phyloP scores from a whole-genome alignment of 2,329 filamentous ascomycete genomes.

The Pestalotiopsis sp. region DNA sequence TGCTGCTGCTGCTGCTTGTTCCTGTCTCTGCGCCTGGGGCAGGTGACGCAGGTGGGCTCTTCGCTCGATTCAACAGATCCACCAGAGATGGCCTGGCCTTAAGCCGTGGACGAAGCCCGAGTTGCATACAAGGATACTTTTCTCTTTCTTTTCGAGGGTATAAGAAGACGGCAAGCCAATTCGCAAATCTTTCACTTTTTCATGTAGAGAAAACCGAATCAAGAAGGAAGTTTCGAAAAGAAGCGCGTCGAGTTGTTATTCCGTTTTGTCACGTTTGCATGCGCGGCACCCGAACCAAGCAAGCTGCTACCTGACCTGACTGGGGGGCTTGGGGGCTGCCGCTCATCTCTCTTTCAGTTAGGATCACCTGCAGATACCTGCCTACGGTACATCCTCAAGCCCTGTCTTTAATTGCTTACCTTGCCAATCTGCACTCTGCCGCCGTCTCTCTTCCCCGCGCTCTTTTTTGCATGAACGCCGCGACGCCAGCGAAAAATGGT shows the following conservation, averaged over 20 bases:
- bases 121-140: slow-evolving; percentile 41
- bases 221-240: background rate
- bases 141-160: background rate
- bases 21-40: slow-evolving; percentile 12
- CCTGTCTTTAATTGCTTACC: background rate
- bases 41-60: slow-evolving; percentile 25
- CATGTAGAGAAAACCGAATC: background rate
- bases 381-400: background rate
- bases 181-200: background rate
- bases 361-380: background rate
- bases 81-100: slow-evolving; percentile 57
- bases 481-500: background rate
- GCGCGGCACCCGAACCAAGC: background rate
- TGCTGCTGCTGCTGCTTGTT: slow-evolving; percentile 19
- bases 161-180: background rate
- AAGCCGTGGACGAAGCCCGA: slow-evolving; percentile 51
- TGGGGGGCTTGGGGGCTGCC: background rate
- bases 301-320: background rate
- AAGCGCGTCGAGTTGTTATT: background rate
- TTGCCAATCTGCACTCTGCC: background rate
- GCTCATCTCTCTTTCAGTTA: background rate
- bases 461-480: background rate
- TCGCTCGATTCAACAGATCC: slow-evolving; percentile 42
- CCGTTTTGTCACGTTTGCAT: background rate
- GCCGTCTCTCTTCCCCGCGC: background rate